A percentile compares a stretch with the other conserved stretches of the same genome.
Evolutionary conservation across 306 rosid genomes (phyloP).

Genomic region (Rubus idaeus): DNA sequence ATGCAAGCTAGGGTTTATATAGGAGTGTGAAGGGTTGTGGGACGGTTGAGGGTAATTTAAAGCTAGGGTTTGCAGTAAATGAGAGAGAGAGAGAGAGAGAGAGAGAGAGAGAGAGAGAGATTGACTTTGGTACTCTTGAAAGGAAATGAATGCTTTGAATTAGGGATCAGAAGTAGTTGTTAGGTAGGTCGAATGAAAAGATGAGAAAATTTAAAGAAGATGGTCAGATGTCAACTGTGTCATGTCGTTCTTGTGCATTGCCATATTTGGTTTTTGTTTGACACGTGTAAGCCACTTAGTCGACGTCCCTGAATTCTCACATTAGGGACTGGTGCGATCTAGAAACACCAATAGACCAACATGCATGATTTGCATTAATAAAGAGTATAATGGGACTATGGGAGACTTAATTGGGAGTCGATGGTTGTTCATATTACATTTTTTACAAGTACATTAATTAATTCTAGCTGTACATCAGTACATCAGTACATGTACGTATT

Average conservation of each 20-base stretch:
- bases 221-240: conserved; percentile 29
- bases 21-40: conserved; percentile 16
- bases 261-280: conserved; percentile 7
- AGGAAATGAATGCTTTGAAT: conserved; percentile 34
- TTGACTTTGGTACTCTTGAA: conserved; percentile 14
- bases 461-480: too few species aligned
- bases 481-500: neutral
- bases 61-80: conserved; percentile 26
- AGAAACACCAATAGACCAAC: conserved; percentile 5
- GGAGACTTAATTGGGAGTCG: neutral
- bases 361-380: conserved; percentile 1
- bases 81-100: neutral
- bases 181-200: conserved; percentile 58
- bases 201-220: conserved; percentile 47
- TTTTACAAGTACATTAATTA: neutral
- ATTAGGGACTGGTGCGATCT: conserved; percentile 7
- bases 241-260: conserved; percentile 22
- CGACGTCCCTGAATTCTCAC: neutral
- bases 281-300: conserved; percentile 8
- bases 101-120: neutral
- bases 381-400: neutral
- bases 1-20: conserved; percentile 26
- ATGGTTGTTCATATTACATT: neutral
- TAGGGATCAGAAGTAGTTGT: conserved; percentile 26
- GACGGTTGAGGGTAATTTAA: conserved; percentile 59